Evolutionary conservation across 306 rosid species (phyloP).

Genomic region (Malus sylvestris): DNA sequence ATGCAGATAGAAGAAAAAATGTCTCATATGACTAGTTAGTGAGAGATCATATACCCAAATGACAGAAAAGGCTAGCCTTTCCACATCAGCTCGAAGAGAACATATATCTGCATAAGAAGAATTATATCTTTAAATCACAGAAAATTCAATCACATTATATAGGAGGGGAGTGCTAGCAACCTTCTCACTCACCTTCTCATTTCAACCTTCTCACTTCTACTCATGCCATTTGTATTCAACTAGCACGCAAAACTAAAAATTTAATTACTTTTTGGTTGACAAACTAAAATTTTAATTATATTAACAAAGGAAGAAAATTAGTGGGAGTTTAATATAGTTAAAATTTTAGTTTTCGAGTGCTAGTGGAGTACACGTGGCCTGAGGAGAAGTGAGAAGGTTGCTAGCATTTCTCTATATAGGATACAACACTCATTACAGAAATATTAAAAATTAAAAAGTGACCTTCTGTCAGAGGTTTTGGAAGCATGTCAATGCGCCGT

Average conservation of each 20-base stretch:
- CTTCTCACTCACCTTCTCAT: too few relatives aligned
- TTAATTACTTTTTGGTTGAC: too few relatives aligned
- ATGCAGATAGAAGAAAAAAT: background rate
- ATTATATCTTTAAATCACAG: background rate
- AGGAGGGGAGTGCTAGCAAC: background rate
- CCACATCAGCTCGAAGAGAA: constrained; percentile 97
- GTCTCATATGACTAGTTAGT: background rate
- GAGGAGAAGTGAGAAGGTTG: too few relatives aligned
- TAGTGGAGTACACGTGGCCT: too few relatives aligned
- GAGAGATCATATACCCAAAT: constrained; percentile 63
- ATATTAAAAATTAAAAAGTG: background rate
- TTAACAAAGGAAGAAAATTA: too few relatives aligned
- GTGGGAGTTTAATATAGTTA: too few relatives aligned
- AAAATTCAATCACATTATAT: background rate
- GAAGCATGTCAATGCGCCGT: constrained; percentile 97
- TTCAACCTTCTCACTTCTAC: too few relatives aligned
- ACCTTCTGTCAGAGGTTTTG: constrained; percentile 97
- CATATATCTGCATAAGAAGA: constrained; percentile 66
- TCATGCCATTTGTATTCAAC: too few relatives aligned
- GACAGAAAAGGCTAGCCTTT: constrained; percentile 93
- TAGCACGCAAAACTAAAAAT: too few relatives aligned
- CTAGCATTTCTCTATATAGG: background rate
- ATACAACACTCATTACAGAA: background rate
- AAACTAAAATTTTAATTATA: too few relatives aligned
- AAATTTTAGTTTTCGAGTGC: too few relatives aligned